Percentiles rank a stretch among this genome's conserved stretches.
These are phyloP conservation scores for Solanum etuberosum DNA, from an alignment of 257 asterid species.

Conservation along the genomic window DNA sequence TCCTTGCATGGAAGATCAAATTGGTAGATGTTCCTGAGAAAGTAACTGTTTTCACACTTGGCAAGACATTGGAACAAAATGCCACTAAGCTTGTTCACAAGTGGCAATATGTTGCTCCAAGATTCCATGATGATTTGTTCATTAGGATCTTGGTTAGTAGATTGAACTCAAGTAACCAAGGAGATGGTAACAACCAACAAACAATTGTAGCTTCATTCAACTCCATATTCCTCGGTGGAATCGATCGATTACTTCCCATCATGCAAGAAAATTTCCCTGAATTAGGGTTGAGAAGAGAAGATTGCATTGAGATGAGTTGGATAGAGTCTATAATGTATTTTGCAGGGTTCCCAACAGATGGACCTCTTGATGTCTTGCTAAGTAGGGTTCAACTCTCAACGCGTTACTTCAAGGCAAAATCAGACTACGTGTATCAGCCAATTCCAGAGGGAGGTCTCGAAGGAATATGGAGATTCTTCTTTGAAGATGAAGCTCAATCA, in stretches of 20 bases:
- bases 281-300: background rate
- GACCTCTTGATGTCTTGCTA: background rate
- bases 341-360: background rate
- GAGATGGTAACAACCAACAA: background rate
- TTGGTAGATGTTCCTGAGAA: background rate
- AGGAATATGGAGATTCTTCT: background rate
- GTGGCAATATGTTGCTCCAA: conserved; percentile 3
- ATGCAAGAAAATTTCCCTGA: background rate
- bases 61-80: background rate
- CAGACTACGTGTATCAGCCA: background rate
- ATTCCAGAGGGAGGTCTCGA: background rate
- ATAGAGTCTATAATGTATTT: background rate
- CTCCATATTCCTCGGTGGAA: background rate
- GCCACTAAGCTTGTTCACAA: background rate
- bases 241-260: background rate
- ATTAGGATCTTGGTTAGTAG: background rate
- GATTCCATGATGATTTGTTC: conserved; percentile 1
- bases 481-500: background rate
- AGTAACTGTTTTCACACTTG: conserved; percentile 2
- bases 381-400: background rate
- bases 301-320: conserved; percentile 4
- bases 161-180: background rate
- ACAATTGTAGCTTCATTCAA: background rate
- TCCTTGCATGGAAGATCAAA: conserved; percentile 1
- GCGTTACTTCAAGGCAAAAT: conserved; percentile 1